A percentile compares a stretch with the other conserved stretches of the same genome.
These are phyloP conservation scores for Pseudocohnilembus persalinus DNA, from an alignment of 169 alveolate species.

Conservation along the genomic window DNA sequence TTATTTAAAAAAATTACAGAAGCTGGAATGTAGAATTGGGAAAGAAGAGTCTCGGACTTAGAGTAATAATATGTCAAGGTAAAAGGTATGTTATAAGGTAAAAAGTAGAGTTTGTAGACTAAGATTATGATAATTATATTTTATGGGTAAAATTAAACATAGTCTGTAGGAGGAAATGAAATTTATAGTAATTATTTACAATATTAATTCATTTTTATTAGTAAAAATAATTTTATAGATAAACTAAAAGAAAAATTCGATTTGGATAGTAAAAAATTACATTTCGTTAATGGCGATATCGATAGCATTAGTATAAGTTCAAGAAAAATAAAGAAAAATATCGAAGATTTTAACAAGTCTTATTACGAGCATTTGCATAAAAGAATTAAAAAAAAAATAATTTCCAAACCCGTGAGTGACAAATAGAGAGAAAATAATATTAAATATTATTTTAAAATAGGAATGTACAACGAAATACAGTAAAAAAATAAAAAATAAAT, in stretches of 20 bases:
- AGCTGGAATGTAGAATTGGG: background rate
- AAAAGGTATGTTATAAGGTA: background rate
- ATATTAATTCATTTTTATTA: background rate
- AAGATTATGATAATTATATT: too few relatives aligned
- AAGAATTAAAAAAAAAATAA: too few relatives aligned
- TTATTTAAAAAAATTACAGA: background rate
- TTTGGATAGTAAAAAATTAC: background rate
- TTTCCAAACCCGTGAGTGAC: background rate
- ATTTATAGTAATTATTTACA: background rate
- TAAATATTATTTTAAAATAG: background rate
- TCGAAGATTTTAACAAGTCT: background rate
- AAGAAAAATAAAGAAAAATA: background rate
- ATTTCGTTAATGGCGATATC: background rate
- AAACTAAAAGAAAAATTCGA: background rate
- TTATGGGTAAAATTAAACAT: background rate
- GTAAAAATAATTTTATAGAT: background rate
- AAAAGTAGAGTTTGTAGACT: background rate
- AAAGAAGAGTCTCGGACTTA: background rate
- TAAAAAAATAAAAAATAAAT: too few relatives aligned
- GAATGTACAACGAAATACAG: background rate
- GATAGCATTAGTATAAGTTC: background rate
- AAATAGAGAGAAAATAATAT: background rate
- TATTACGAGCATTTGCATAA: background rate
- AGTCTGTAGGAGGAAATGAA: background rate
- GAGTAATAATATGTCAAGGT: background rate